Percentiles rank a stretch among this genome's conserved stretches.
phyloP scores from a whole-genome alignment of 148 eudicot genomes.

The Vaccinium corymbosum region DNA sequence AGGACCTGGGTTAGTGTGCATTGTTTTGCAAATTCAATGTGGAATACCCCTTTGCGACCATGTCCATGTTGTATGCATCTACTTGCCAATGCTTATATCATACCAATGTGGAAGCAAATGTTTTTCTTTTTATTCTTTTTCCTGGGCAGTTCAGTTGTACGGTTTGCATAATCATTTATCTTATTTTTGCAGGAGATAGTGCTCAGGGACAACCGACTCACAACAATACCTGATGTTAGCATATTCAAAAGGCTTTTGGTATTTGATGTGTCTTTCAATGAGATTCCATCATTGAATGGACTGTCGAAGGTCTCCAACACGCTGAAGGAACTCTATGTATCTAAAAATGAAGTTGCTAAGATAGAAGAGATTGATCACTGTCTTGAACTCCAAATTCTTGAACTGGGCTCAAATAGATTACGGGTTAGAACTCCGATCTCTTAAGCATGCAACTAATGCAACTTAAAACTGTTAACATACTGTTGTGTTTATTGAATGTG shows the following conservation, averaged over 20 bases:
- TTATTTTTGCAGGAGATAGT: conserved; percentile 73
- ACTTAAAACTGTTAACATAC: background rate
- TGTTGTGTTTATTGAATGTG: background rate
- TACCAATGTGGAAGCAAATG: background rate
- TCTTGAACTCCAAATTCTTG: conserved; percentile 75
- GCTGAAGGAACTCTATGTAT: conserved; percentile 81
- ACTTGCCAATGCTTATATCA: background rate
- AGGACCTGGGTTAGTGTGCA: background rate
- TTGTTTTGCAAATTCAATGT: background rate
- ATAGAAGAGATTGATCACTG: conserved; percentile 96
- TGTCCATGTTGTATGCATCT: background rate
- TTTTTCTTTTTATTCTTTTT: background rate
- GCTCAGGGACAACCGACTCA: conserved; percentile 83
- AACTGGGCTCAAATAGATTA: conserved; percentile 93
- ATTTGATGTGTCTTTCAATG: conserved; percentile 94
- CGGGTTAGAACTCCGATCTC: conserved; percentile 54
- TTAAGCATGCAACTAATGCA: background rate
- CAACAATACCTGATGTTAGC: conserved; percentile 78
- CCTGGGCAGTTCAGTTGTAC: background rate
- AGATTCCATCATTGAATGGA: conserved; percentile 71
- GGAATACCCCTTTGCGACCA: background rate
- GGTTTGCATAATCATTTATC: background rate
- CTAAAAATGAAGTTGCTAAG: conserved; percentile 89
- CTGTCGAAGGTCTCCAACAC: conserved; percentile 67
- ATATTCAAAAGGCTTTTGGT: conserved; percentile 74